Conservation (phyloP, 179 eudicot genomes). For the Spinacia oleracea region DNA sequence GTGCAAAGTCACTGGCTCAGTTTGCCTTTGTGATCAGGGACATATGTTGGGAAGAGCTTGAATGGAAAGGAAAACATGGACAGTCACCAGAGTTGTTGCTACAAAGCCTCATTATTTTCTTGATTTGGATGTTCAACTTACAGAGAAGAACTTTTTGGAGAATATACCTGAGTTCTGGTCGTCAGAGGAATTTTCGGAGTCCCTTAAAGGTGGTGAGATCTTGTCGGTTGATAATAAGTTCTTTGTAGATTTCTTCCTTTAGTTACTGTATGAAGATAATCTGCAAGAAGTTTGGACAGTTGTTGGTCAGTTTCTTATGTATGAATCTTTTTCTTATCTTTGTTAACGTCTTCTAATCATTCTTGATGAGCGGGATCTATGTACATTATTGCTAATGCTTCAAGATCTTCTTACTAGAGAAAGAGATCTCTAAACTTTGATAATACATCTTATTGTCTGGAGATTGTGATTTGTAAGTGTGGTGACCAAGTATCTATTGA, state of each 20-base stretch:
- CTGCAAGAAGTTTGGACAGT: conserved; percentile 71
- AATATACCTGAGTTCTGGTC: conserved; percentile 95
- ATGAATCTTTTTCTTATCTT: conserved; percentile 71
- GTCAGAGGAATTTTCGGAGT: conserved; percentile 78
- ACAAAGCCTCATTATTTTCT: conserved; percentile 98
- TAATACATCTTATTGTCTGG: conserved; percentile 56
- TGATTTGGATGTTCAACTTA: conserved; percentile 80
- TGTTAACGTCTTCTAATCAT: conserved; percentile 78
- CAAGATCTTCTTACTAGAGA: conserved; percentile 42
- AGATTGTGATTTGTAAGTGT: conserved; percentile 57
- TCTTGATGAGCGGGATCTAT: conserved; percentile 63
- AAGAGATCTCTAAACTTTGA: conserved; percentile 33
- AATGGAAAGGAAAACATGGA: conserved; percentile 97
- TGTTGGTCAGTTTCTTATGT: conserved; percentile 62
- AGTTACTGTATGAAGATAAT: conserved; percentile 69
- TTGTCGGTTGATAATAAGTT: conserved; percentile 59
- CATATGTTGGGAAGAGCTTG: conserved; percentile 98
- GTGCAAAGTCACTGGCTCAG: conserved; percentile 86
- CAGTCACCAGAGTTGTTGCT: conserved; percentile 98
- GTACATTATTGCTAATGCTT: conserved; percentile 45
- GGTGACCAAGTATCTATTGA: conserved; percentile 50
- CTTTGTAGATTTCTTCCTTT: conserved; percentile 62
- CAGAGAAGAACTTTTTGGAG: conserved; percentile 82
- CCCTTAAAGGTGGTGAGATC: conserved; percentile 79
- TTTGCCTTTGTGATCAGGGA: conserved; percentile 87